Percentiles rank a stretch among this genome's conserved stretches.
Conservation (phyloP, 129 eudicot species). For the Arctium lappa region DNA sequence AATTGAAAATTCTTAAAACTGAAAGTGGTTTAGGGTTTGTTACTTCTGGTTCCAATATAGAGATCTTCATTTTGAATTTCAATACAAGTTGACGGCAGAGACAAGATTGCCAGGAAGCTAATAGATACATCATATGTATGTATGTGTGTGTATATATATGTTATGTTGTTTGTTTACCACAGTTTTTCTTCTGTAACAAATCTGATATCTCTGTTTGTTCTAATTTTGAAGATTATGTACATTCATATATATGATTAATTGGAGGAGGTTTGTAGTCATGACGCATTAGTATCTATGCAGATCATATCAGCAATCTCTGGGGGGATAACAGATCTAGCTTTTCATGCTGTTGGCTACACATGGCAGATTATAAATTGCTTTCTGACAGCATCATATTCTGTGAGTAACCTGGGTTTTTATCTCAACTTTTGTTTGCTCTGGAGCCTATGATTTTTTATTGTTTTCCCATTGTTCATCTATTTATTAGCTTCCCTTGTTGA, state of each 20-base stretch:
- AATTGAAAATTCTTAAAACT: background rate
- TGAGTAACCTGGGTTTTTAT: slow-evolving; percentile 40
- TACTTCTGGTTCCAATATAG: no score
- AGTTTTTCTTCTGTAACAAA: no score
- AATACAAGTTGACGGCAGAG: no score
- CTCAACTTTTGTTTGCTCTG: background rate
- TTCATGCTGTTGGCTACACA: slow-evolving; percentile 90
- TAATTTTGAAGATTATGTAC: background rate
- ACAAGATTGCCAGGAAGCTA: no score
- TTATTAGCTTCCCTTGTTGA: background rate
- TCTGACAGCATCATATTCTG: slow-evolving; percentile 96
- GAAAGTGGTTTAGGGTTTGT: background rate
- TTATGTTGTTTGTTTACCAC: no score
- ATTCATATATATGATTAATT: background rate
- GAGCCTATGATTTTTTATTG: background rate
- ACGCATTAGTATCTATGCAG: slow-evolving; percentile 42
- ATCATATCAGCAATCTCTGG: slow-evolving; percentile 94
- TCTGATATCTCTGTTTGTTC: no score
- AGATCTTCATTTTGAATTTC: no score
- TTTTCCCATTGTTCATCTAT: background rate
- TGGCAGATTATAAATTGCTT: slow-evolving; percentile 94
- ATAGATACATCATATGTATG: no score
- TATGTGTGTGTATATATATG: no score
- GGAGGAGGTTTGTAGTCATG: background rate
- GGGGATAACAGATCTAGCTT: slow-evolving; percentile 88